Evolutionary conservation across 1,139 yeast species (phyloP), one percentile per base, ranked within the genome.

Genomic region (Yamadazyma atmosphaerica): DNA sequence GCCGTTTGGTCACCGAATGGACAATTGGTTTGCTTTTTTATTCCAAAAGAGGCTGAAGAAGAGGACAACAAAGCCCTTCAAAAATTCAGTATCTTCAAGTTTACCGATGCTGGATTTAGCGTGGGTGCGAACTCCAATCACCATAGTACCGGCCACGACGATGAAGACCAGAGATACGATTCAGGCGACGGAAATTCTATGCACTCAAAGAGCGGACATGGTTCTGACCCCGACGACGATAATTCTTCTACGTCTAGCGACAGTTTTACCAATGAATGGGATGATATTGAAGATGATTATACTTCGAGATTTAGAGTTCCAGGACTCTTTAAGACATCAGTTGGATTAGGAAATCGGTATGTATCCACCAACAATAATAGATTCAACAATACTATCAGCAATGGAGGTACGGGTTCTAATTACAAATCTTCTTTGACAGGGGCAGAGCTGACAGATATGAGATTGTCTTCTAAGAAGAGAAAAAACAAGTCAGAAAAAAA

Each of bases 1-100:
- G 96, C 95, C 0, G 69, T 79, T 0, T 89, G 97, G 96, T 74
- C 94, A 0, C 75, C 79, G 12, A 75, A 79, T 2, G 97, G 97
- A 0, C 79, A 79, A 44, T 66, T 89, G 39, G 83, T 89, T 1
- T 86, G 96, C 54, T 89, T 90, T 52, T 88, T 87, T 60, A 76
- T 82, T n/a, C 81, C 84, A 0, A 78, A 77, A 40, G 67, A 62
- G 23, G 45, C 57, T 47, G 58, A 65, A 47, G 61, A 60, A 43
- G 60, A 63, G 49, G 60, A 53, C 31, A 43, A 43, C 32, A 51
- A 57, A 34, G 50, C 55, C 2, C 43, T 56, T 3, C 72, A 67
- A 38, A 64, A 63, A 37, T 59, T 67, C 37, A 63, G 61, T 42
- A 58, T 64, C 8, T 65, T 68, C 43, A 65, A 65, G 37, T 67